phyloP scores from a whole-genome alignment of 192 early-diverging fungal genomes.

The Entomortierella parvispora region DNA sequence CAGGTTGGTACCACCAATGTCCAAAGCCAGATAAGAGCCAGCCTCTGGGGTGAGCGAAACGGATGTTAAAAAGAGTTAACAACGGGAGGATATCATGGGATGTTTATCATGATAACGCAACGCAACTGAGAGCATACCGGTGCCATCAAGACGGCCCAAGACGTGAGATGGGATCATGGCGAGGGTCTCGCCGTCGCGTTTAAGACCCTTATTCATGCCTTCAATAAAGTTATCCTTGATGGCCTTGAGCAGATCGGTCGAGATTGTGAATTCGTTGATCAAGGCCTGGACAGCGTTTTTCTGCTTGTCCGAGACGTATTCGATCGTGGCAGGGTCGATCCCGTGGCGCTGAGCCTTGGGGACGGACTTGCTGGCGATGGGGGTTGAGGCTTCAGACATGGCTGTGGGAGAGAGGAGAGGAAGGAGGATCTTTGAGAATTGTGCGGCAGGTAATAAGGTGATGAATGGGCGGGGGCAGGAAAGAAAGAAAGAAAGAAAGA shows the following conservation, averaged over 20 bases:
- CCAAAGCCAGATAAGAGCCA: constrained; percentile 89
- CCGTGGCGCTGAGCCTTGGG: constrained; percentile 55
- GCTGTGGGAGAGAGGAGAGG: neutral
- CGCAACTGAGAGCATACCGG: constrained; percentile 21
- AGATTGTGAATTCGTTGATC: constrained; percentile 62
- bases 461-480: neutral
- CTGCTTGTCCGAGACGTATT: constrained; percentile 61
- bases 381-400: constrained; percentile 33
- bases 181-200: constrained; percentile 63
- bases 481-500: constrained; percentile 5
- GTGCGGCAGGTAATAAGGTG: constrained; percentile 1
- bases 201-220: constrained; percentile 74
- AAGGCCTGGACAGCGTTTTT: constrained; percentile 61
- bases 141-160: constrained; percentile 32
- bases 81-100: too few species aligned
- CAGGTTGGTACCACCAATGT: constrained; percentile 94
- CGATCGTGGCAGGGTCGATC: constrained; percentile 40
- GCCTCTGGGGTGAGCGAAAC: constrained; percentile 58
- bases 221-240: constrained; percentile 69
- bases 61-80: neutral
- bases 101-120: too few species aligned
- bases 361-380: constrained; percentile 42
- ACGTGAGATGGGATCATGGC: constrained; percentile 94
- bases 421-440: constrained; percentile 2
- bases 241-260: constrained; percentile 61